phyloP scores from a whole-genome alignment of 192 early-diverging fungal species.

The Rhizoclosmatium sp. region DNA sequence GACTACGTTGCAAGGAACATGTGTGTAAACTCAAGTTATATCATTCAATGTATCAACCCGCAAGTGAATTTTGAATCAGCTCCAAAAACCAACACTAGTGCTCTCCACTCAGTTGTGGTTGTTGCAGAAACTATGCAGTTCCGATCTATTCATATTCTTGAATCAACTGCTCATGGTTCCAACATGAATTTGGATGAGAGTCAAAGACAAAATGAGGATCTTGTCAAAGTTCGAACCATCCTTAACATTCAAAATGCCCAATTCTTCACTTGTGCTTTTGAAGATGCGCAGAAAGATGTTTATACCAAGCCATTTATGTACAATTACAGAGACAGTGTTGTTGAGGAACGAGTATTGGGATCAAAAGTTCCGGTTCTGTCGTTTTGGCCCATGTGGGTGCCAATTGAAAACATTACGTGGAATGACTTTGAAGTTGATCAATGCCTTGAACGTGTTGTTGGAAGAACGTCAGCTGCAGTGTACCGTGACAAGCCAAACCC shows the following conservation, averaged over 20 bases:
- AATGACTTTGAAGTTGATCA: conserved; percentile 26
- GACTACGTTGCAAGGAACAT: conserved; percentile 65
- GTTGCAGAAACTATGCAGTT: conserved; percentile 67
- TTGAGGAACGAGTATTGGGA: background rate
- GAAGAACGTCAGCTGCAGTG: conserved; percentile 59
- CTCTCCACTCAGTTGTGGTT: conserved; percentile 63
- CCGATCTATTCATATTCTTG: conserved; percentile 64
- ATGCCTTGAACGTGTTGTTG: conserved; percentile 71
- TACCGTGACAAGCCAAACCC: conserved; percentile 76
- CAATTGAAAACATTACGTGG: conserved; percentile 57
- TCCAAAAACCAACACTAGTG: conserved; percentile 42
- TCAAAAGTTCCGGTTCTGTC: background rate
- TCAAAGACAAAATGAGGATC: conserved; percentile 54
- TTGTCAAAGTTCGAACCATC: conserved; percentile 71
- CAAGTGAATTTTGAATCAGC: conserved; percentile 75
- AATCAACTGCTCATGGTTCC: conserved; percentile 34
- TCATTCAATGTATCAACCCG: conserved; percentile 74
- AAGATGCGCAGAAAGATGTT: conserved; percentile 43
- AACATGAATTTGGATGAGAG: conserved; percentile 45
- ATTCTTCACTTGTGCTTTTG: conserved; percentile 56
- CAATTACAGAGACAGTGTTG: background rate
- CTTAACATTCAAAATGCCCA: conserved; percentile 72
- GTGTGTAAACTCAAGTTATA: conserved; percentile 61
- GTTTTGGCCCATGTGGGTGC: conserved; percentile 74
- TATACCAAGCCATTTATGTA: conserved; percentile 34